Base-by-base conservation (phyloP, 2,329 filamentous ascomycete genomes). In the Neurospora sp. region DNA sequence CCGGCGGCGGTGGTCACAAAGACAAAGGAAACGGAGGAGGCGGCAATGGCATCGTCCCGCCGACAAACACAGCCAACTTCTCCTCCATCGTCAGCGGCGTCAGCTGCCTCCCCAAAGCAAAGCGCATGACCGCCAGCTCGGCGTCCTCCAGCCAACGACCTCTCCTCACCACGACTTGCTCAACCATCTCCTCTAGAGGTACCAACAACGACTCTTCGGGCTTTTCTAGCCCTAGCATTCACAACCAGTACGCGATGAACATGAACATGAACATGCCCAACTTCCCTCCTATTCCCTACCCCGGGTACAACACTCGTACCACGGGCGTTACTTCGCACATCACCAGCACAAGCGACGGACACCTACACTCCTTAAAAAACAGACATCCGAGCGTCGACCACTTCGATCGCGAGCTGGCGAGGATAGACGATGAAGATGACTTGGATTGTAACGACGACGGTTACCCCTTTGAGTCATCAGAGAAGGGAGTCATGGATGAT, bases 371-470 rank as follows among this genome's bases (percentile, higher is more conserved):
- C 28, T 4, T 28, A 28, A 28, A 28, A 28, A 62, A 62, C 23
- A 17, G 15, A 10, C 52, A 62, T 62, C 52, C 52, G 3, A 33
- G 23, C 23, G 57, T 36, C 1, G 70, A 75, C 37, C 67, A 69
- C 36, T 39, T 74, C 5, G 76, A 77, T 41, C 69, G 70, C 17
- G 74, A 76, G 70, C 71, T 77, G 38, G 70, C 74, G 4, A 28
- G 69, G 4, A 74, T 76, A 12, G 76, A 75, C 8, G 72, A 70
- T 8, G 46, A 39, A 12, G 66, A n/a, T 11, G 67, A 67, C 4
- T 8, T 67, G 17, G 69, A 69, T 6, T 33, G 4, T 12, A n/a
- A 57, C 12, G 1, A 28, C 2, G 46, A 57, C 4, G 6, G 12
- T 1, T 28, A 62, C 3, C 52, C 28, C 6, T 62, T 62, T 33